Conservation (phyloP, 2,329 filamentous ascomycete genomes). For the Fusarium protoensiforme region DNA sequence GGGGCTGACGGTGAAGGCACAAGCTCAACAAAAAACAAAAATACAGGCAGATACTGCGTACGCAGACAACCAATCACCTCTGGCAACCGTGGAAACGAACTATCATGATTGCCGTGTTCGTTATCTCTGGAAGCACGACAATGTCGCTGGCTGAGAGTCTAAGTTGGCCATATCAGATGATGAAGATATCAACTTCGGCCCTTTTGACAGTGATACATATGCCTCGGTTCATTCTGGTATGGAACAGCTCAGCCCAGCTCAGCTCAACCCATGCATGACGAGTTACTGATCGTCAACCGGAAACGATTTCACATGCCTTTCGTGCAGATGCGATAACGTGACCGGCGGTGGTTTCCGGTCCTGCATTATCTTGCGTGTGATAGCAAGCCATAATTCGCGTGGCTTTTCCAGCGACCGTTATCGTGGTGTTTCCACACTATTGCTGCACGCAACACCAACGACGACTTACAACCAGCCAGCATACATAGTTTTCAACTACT, state of each 20-base stretch:
- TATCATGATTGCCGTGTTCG: not conserved
- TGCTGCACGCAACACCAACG: not conserved
- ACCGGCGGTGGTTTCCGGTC: not conserved
- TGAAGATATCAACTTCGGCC: not conserved
- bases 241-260: not conserved
- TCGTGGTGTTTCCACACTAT: not conserved
- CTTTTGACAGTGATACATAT: not conserved
- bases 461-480: not conserved
- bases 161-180: not conserved
- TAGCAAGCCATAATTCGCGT: not conserved
- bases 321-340: not conserved
- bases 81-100: not conserved
- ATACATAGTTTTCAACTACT: not conserved
- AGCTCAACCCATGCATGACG: not conserved
- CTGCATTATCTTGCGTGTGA: constrained; percentile 1
- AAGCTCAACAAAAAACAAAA: constrained; percentile 30
- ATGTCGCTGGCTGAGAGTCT: not conserved
- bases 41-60: not conserved
- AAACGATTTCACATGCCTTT: not conserved
- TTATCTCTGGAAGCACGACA: constrained; percentile 10
- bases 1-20: constrained; percentile 6
- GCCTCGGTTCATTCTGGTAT: not conserved
- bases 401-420: not conserved
- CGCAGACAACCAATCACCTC: constrained; percentile 15
- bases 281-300: not conserved